Percentiles rank a stretch among this genome's conserved stretches.
Evolutionary conservation across 306 rosid genomes (phyloP).

Genomic region (Cucumis melo): DNA sequence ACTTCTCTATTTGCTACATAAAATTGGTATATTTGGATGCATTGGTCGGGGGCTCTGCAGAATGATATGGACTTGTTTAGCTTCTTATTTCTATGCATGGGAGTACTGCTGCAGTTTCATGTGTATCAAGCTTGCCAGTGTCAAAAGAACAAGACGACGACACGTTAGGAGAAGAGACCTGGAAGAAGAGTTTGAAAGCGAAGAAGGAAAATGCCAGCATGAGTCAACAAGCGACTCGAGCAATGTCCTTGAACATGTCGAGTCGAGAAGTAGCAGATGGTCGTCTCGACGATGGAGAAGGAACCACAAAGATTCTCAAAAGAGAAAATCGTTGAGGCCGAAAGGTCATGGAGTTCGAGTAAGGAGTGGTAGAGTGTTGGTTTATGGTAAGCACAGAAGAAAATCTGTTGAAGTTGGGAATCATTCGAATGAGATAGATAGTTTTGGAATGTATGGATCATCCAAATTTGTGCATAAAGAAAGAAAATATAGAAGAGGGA

Average conservation of each 20-base stretch:
- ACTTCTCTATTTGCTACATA: slow-evolving; percentile 34
- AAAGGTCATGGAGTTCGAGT: slow-evolving; percentile 28
- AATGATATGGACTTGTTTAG: slow-evolving; percentile 29
- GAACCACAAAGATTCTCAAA: slow-evolving; percentile 21
- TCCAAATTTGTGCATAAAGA: slow-evolving; percentile 28
- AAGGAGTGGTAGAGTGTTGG: slow-evolving; percentile 22
- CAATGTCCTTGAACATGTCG: slow-evolving; percentile 1
- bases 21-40: slow-evolving; percentile 41
- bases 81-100: slow-evolving; percentile 27
- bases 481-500: neutral
- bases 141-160: slow-evolving; percentile 23
- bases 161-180: slow-evolving; percentile 4
- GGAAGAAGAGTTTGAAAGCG: slow-evolving; percentile 13
- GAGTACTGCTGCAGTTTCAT: slow-evolving; percentile 41
- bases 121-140: slow-evolving; percentile 20
- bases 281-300: slow-evolving; percentile 25
- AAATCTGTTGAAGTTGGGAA: slow-evolving; percentile 12
- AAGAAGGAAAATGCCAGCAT: neutral
- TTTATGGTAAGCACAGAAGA: slow-evolving; percentile 14
- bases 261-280: slow-evolving; percentile 4
- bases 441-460: slow-evolving; percentile 22
- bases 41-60: slow-evolving; percentile 29
- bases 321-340: slow-evolving; percentile 33
- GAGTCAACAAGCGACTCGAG: slow-evolving; percentile 16
- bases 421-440: slow-evolving; percentile 15